Conservation (phyloP, 2,329 filamentous ascomycete genomes). For the Monilinia fructicola region DNA sequence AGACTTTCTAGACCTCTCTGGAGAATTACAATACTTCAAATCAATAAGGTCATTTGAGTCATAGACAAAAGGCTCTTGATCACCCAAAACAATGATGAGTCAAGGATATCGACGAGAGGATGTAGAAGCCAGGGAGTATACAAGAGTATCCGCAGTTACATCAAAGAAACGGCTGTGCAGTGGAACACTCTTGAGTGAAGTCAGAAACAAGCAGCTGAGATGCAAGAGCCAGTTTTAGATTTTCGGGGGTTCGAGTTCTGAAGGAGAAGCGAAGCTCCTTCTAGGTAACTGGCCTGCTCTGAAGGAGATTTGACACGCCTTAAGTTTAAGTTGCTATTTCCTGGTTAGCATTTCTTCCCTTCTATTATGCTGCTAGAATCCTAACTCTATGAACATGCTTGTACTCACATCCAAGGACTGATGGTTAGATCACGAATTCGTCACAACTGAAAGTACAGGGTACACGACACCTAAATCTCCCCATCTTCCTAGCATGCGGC, state of each 20-base stretch:
- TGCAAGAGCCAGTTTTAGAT: background rate
- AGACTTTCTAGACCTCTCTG: background rate
- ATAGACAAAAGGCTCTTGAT: background rate
- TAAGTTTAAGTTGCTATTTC: background rate
- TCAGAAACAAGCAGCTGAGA: background rate
- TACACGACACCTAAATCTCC: background rate
- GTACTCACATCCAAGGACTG: background rate
- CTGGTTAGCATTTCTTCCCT: background rate
- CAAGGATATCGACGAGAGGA: background rate
- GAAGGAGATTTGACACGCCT: background rate
- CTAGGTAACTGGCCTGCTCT: background rate
- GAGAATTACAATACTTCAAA: background rate
- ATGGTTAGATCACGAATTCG: background rate
- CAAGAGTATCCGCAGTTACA: background rate
- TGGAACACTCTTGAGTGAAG: background rate
- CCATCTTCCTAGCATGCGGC: background rate
- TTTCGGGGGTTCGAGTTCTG: background rate
- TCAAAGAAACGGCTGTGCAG: background rate
- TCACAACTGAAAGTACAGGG: background rate
- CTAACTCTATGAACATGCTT: background rate
- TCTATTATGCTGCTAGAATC: background rate
- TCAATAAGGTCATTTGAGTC: background rate
- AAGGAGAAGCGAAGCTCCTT: background rate
- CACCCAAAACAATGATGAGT: background rate
- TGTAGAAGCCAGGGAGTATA: background rate